phyloP scores from a whole-genome alignment of 352 stramenopile species.

The Pythium coloratum region DNA sequence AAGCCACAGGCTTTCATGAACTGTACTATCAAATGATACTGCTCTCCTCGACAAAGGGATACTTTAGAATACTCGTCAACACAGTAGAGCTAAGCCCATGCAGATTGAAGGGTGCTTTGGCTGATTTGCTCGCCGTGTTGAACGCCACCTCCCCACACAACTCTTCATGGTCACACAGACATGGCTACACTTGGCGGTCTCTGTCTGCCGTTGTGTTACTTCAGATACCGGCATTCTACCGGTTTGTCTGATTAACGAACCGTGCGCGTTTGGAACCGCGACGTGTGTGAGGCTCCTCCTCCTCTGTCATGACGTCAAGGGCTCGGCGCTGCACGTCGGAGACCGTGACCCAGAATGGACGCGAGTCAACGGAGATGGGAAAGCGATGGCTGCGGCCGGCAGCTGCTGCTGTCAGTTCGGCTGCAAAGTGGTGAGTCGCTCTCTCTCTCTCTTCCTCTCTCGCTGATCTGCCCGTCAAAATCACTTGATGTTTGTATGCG shows the following conservation, averaged over 20 bases:
- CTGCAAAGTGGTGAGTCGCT: not conserved
- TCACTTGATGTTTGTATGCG: not conserved
- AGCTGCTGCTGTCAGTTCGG: not conserved
- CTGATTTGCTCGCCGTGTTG: too few species aligned
- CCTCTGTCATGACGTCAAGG: not conserved
- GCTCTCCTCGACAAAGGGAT: too few species aligned
- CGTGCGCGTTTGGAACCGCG: not conserved
- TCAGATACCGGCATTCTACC: not conserved
- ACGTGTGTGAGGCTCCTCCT: too few species aligned
- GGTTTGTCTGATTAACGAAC: not conserved
- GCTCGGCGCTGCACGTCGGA: not conserved
- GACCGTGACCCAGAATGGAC: conserved; percentile 5
- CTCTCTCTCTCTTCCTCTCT: not conserved
- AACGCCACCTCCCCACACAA: too few species aligned
- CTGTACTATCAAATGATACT: too few species aligned
- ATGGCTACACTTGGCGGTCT: not conserved
- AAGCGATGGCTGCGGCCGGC: not conserved
- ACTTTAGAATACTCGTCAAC: too few species aligned
- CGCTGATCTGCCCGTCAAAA: not conserved
- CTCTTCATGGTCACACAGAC: not conserved
- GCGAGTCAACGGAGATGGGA: not conserved
- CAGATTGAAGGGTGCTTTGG: too few species aligned
- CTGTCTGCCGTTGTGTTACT: not conserved
- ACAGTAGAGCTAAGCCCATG: too few species aligned
- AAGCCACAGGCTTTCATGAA: too few species aligned